Evolutionary conservation across 495 filamentous ascomycete species (phyloP).

Genomic region (Neurospora sp.): DNA sequence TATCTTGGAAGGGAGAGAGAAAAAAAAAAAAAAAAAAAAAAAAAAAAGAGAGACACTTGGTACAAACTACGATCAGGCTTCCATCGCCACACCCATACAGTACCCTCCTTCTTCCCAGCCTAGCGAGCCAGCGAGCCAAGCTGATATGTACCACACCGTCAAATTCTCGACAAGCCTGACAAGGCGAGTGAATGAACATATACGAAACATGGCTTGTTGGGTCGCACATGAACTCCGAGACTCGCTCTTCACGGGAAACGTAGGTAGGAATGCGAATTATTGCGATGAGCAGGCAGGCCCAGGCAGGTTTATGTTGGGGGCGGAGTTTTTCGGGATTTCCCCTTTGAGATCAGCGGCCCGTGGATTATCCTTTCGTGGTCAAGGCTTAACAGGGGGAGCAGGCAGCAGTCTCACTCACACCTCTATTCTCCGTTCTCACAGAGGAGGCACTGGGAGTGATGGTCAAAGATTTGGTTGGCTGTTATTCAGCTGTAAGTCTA

Average conservation of each 20-base stretch:
- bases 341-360: not conserved
- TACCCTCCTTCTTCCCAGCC: not conserved
- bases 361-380: not conserved
- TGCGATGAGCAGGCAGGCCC: not conserved
- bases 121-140: not conserved
- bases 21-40: too few species aligned
- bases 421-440: not conserved
- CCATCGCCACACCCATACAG: not conserved
- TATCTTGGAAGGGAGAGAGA: too few species aligned
- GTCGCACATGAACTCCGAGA: not conserved
- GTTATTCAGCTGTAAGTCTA: too few species aligned
- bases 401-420: not conserved
- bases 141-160: not conserved
- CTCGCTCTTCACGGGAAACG: not conserved
- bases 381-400: not conserved
- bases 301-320: not conserved
- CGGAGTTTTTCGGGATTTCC: not conserved
- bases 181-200: not conserved
- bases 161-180: not conserved
- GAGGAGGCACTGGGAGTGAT: too few species aligned
- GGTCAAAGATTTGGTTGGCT: too few species aligned
- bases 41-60: rapidly evolving
- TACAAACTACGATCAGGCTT: not conserved
- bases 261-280: not conserved
- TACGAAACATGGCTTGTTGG: not conserved